Evolutionary conservation across 1,284 basidiomycete genomes (phyloP), one percentile per base, ranked within the genome.

Genomic region (Heterobasidion irregulare): DNA sequence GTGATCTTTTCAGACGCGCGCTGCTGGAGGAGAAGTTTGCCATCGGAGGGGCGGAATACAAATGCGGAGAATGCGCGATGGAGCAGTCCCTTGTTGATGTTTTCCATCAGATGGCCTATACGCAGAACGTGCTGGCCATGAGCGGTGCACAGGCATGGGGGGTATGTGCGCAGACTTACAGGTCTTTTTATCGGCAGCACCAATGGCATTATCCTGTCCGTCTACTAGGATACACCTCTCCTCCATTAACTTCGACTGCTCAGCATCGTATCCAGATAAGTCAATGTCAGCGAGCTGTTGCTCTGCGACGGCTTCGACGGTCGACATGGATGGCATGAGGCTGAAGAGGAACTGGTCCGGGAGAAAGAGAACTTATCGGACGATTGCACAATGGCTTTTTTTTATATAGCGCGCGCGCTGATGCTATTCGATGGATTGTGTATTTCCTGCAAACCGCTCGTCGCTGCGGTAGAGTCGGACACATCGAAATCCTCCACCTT

Each of bases 41-140:
- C 97, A 68, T 97, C 92, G 8, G 83, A 83, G 0, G 97, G 96
- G 51, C 95, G 80, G 77, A 99, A 99, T 59, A 99, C 82, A 71
- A 99, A 99, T 47, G 89, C 94, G 61, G 94, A 98, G 76, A 99
- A 99, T 9, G 97, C 97, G 56, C 97, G 91, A 72, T 99, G 97
- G 38, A 99, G 83, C 34, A 99, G 82, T 32, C 95, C 95, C 65
- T 90, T 87, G 69, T 89, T 85, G 68, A 99, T 99, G 72, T 97
- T 97, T 70, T 89, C 86, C 96, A 99, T 99, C 53, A 99, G 75
- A 74, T 99, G 97, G 69, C 94, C 94, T 95, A 68, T 44, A 35
- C 16, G 36, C 34, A 16, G 2, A 34, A 49, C 2, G 41, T 7
- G 38, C 26, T 50, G 6, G 43, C 26, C 26, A 26, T 26, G 26